Conservation (phyloP, 352 stramenopile genomes). For the Phytophthora megakarya region DNA sequence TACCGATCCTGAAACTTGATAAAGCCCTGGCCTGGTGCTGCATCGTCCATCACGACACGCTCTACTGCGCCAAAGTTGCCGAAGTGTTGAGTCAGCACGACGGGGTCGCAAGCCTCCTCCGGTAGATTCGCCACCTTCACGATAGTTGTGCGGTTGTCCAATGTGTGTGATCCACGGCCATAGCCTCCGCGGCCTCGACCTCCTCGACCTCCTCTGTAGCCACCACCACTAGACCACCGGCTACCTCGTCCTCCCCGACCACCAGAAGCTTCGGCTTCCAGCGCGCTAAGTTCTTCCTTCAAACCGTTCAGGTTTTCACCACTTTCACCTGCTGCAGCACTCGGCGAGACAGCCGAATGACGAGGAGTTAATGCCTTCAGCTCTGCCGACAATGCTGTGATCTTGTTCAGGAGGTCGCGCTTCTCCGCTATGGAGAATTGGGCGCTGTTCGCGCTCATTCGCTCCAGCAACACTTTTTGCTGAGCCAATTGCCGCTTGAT, state of each 20-base stretch:
- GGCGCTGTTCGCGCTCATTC: constrained; percentile 79
- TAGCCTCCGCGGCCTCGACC: constrained; percentile 56
- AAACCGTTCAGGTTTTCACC: constrained; percentile 52
- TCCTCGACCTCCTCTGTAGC: constrained; percentile 56
- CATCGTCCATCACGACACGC: constrained; percentile 67
- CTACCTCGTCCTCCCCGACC: constrained; percentile 42
- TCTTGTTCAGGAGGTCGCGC: constrained; percentile 83
- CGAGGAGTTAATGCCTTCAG: constrained; percentile 63
- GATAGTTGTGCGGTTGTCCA: constrained; percentile 88
- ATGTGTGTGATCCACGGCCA: constrained; percentile 54
- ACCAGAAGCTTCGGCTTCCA: constrained; percentile 62
- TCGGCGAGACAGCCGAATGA: constrained; percentile 31
- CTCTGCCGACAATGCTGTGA: constrained; percentile 72
- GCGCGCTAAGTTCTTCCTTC: constrained; percentile 67
- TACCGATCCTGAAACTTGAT: constrained; percentile 90
- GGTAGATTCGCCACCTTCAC: constrained; percentile 79
- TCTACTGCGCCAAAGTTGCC: constrained; percentile 85
- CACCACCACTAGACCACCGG: constrained; percentile 46
- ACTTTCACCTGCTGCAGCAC: constrained; percentile 11
- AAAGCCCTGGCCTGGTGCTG: constrained; percentile 48
- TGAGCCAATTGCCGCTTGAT: constrained; percentile 83
- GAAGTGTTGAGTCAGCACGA: constrained; percentile 87
- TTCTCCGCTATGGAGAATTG: constrained; percentile 77
- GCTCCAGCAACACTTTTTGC: constrained; percentile 81
- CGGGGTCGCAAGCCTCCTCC: constrained; percentile 73